A percentile compares a stretch with the other conserved stretches of the same genome.
These are phyloP conservation scores for Volvox carteri DNA, from an alignment of 163 green algal genomes.

Conservation along the genomic window DNA sequence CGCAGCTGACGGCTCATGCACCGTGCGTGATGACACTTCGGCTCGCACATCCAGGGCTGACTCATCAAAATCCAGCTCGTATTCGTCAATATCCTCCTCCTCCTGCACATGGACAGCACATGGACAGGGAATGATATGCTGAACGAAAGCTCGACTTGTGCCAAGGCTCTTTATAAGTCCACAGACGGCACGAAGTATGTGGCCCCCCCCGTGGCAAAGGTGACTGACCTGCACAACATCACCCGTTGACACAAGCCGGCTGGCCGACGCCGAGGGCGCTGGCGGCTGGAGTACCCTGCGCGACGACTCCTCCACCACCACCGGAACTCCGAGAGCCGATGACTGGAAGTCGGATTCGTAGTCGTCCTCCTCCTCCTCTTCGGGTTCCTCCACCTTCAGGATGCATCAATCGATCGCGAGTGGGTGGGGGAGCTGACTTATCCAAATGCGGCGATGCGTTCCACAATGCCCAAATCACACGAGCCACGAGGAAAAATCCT, in stretches of 20 bases:
- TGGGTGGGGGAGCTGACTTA: too few species aligned
- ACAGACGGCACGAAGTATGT: too few species aligned
- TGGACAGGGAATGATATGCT: too few species aligned
- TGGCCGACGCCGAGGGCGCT: background rate
- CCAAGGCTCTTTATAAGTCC: too few species aligned
- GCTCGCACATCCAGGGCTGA: background rate
- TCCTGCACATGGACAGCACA: too few species aligned
- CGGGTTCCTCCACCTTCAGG: background rate
- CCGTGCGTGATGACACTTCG: background rate
- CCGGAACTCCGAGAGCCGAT: background rate
- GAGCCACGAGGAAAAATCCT: too few species aligned
- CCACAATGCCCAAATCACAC: too few species aligned
- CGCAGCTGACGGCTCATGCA: background rate
- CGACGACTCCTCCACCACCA: background rate
- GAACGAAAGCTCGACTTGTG: too few species aligned
- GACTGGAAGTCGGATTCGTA: constrained; percentile 20
- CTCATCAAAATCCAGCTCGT: background rate
- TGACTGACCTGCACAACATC: constrained; percentile 3
- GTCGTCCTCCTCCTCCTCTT: constrained; percentile 20
- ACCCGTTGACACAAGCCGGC: background rate
- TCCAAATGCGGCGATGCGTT: too few species aligned
- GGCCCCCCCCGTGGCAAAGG: too few species aligned
- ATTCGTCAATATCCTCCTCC: background rate
- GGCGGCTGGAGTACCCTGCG: background rate
- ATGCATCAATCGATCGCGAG: too few species aligned